phyloP scores from a whole-genome alignment of 257 asterid genomes.

The Solanum pennellii region DNA sequence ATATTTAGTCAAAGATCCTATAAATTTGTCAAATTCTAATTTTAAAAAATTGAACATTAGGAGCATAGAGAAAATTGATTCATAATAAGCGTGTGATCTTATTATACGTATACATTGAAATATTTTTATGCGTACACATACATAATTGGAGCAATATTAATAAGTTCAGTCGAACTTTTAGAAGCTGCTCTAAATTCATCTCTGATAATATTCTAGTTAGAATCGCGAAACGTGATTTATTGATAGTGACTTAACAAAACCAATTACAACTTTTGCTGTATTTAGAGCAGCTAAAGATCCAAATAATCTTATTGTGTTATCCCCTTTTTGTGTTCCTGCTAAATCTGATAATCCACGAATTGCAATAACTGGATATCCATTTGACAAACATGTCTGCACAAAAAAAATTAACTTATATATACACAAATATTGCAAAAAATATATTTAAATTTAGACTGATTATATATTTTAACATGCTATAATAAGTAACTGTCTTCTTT shows the following conservation, averaged over 20 bases:
- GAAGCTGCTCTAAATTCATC: background rate
- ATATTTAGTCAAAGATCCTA: background rate
- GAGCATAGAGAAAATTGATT: background rate
- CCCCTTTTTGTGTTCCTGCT: slow-evolving; percentile 44
- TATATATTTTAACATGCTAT: background rate
- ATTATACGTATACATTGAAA: background rate
- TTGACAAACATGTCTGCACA: slow-evolving; percentile 45
- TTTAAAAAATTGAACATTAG: background rate
- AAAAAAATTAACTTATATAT: background rate
- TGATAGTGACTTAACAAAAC: slow-evolving; percentile 19
- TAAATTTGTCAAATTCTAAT: background rate
- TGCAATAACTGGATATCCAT: slow-evolving; percentile 37
- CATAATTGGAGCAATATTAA: background rate
- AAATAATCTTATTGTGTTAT: slow-evolving; percentile 15
- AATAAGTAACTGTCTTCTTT: background rate
- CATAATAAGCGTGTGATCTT: background rate
- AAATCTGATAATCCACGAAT: slow-evolving; percentile 45
- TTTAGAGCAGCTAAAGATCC: slow-evolving; percentile 48
- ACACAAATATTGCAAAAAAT: background rate
- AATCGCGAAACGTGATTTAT: background rate
- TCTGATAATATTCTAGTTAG: background rate
- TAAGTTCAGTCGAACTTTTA: rapidly evolving
- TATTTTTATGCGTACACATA: background rate
- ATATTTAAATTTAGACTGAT: no score
- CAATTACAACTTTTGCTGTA: slow-evolving; percentile 35